A percentile compares a stretch with the other conserved stretches of the same genome.
Conservation (phyloP, 257 asterid genomes). For the Hygrophila difformis region DNA sequence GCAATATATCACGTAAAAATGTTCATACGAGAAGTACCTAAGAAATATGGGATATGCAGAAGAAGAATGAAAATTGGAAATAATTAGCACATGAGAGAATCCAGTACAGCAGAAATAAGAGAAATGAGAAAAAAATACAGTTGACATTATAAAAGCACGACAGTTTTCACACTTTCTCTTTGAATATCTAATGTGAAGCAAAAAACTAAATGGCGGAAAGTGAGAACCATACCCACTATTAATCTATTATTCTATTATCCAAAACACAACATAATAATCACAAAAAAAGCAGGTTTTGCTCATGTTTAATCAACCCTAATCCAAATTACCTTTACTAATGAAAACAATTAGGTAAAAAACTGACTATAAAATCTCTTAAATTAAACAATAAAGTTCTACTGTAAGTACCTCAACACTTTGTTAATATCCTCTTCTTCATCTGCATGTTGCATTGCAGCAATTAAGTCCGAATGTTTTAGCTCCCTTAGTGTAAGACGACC, state of each 20-base stretch:
- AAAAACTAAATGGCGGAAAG: background rate
- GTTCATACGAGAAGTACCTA: conserved; percentile 99
- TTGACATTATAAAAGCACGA: too few species aligned
- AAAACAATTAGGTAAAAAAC: background rate
- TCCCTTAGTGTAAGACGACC: conserved; percentile 90
- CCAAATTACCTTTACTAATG: too few species aligned
- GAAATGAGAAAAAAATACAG: too few species aligned
- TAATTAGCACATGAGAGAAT: conserved; percentile 2
- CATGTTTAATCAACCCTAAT: conserved; percentile 1
- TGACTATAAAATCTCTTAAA: conserved; percentile 3
- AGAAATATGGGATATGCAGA: conserved; percentile 19
- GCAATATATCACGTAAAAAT: conserved; percentile 98
- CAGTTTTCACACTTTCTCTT: too few species aligned
- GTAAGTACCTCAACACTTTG: conserved; percentile 82
- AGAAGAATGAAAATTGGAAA: conserved; percentile 4
- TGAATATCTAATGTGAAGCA: too few species aligned
- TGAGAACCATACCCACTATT: too few species aligned
- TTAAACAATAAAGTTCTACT: conserved; percentile 6
- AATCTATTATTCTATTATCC: too few species aligned
- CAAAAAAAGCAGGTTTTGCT: conserved; percentile 11
- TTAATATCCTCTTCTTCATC: conserved; percentile 99
- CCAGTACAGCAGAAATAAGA: background rate
- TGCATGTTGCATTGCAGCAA: conserved; percentile 95
- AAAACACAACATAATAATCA: too few species aligned
- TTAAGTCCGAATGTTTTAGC: conserved; percentile 84